phyloP scores from a whole-genome alignment of 176 grass and related monocot genomes.

The Luzula sylvatica region DNA sequence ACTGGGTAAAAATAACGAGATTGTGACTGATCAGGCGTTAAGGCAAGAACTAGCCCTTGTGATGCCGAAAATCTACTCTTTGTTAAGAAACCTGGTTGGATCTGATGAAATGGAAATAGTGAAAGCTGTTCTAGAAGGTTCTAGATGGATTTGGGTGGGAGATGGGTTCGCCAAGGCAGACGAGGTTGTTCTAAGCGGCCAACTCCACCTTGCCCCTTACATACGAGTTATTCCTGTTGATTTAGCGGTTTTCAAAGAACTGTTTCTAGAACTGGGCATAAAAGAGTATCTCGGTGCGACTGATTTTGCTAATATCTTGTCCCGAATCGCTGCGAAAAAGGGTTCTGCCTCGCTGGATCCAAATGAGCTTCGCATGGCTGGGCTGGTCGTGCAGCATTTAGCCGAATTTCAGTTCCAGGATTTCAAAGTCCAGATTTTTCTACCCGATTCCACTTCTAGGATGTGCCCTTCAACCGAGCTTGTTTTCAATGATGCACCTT shows the following conservation, averaged over 20 bases:
- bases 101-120: slow-evolving; percentile 99
- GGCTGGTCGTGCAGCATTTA: slow-evolving; percentile 83
- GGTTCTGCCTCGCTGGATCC: slow-evolving; percentile 48
- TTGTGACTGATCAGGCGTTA: slow-evolving; percentile 70
- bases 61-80: slow-evolving; percentile 92
- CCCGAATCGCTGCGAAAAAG: slow-evolving; percentile 74
- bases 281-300: slow-evolving; percentile 62
- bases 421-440: slow-evolving; percentile 63
- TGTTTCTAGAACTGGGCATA: slow-evolving; percentile 89
- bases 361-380: slow-evolving; percentile 66
- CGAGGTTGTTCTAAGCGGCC: slow-evolving; percentile 88
- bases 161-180: slow-evolving; percentile 87
- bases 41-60: slow-evolving; percentile 79
- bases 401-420: slow-evolving; percentile 77
- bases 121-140: slow-evolving; percentile 82
- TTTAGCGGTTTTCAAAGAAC: slow-evolving; percentile 87
- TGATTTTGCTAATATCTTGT: slow-evolving; percentile 86
- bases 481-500: slow-evolving; percentile 96
- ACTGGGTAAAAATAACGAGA: slow-evolving; percentile 94
- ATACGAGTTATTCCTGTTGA: slow-evolving; percentile 94
- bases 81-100: slow-evolving; percentile 70
- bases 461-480: slow-evolving; percentile 81
- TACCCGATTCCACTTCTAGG: slow-evolving; percentile 81
- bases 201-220: slow-evolving; percentile 86
- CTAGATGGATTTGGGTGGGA: slow-evolving; percentile 97